These are phyloP conservation scores for Noccaea bulbosa DNA, from an alignment of 345 rosid genomes.

Conservation along the genomic window DNA sequence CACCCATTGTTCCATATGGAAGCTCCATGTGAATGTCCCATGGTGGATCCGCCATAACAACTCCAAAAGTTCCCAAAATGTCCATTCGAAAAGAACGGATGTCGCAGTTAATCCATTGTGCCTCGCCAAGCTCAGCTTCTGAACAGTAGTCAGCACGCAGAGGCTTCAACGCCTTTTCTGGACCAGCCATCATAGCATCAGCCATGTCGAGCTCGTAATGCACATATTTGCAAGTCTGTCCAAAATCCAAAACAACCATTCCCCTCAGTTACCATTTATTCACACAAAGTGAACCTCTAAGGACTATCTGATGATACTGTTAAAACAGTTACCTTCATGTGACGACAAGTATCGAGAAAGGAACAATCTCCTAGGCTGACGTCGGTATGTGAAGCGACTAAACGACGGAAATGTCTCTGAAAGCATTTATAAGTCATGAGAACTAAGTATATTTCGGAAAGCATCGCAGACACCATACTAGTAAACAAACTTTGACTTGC, in stretches of 20 bases:
- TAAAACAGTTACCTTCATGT: slow-evolving; percentile 76
- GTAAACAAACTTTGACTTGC: background rate
- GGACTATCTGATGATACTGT: slow-evolving; percentile 1
- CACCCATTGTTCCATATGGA: slow-evolving; percentile 99
- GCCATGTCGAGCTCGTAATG: slow-evolving; percentile 96
- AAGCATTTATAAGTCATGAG: slow-evolving; percentile 20
- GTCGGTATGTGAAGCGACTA: slow-evolving; percentile 95
- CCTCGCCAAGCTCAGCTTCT: slow-evolving; percentile 94
- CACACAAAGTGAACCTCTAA: background rate
- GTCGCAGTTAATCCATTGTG: slow-evolving; percentile 97
- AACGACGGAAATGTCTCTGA: slow-evolving; percentile 94
- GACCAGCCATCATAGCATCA: slow-evolving; percentile 69
- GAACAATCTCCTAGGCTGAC: slow-evolving; percentile 95
- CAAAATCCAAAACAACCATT: slow-evolving; percentile 20
- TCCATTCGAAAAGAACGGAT: slow-evolving; percentile 92
- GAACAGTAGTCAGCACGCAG: slow-evolving; percentile 97
- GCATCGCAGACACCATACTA: slow-evolving; percentile 12
- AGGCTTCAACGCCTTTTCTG: slow-evolving; percentile 73
- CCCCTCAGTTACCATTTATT: background rate
- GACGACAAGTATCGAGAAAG: slow-evolving; percentile 99
- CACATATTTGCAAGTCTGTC: slow-evolving; percentile 95
- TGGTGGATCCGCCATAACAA: slow-evolving; percentile 99
- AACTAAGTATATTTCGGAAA: background rate
- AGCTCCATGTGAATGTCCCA: slow-evolving; percentile 99
- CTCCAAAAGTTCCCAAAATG: slow-evolving; percentile 94